Base-by-base conservation (phyloP, 2,329 filamentous ascomycete species). In the Trichoderma citrinoviride region DNA sequence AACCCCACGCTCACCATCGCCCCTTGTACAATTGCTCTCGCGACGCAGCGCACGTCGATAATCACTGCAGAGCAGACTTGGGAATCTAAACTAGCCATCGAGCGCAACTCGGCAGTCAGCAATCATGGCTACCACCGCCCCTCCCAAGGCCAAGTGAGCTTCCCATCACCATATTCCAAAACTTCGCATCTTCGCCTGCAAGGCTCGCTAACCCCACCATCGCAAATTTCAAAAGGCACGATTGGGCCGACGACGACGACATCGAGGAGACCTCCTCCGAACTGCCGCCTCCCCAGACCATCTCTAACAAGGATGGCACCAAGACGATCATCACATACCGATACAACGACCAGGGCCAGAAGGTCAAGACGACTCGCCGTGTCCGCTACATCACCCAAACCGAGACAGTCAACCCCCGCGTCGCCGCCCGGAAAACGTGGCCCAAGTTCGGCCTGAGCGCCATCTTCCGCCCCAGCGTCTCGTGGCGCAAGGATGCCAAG, bases 181-280 rank as follows among this genome's bases (percentile, higher is more conserved):
- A 27, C 54, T 43, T 37, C 7, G 3, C 10, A 12, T 44, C 52
- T 56, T 64, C 43, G 27, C 47, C 33, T 37, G 33, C 17, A 40
- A 47, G 50, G 40, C 58, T 73, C 67, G 71, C 75, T 78, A 73
- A 78, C 77, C 74, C 75, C 77, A 76, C 74, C 71, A 75, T 71
- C 57, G 23, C 70, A 44, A 62, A 73, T 14, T 37, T 37, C 33
- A 81, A 61, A 68, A 83, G 82, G 77, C 81, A 83, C 72, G 93
- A 97, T 85, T 98, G 94, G 94, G 94, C 95, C 77, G 95, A 98
- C 82, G 92, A 95, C 77, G 93, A 96, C 77, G 91, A 94, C 75
- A 90, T 92, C 80, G 90, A 95, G 80, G 87, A 90, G 82, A 82
- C 86, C 71, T 74, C 78, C 71, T 78, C 79, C 70, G 85, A 87